A percentile compares a stretch with the other conserved stretches of the same genome.
Conservation (phyloP, 208 protist species). For the Jaenimonas drosophilae region DNA sequence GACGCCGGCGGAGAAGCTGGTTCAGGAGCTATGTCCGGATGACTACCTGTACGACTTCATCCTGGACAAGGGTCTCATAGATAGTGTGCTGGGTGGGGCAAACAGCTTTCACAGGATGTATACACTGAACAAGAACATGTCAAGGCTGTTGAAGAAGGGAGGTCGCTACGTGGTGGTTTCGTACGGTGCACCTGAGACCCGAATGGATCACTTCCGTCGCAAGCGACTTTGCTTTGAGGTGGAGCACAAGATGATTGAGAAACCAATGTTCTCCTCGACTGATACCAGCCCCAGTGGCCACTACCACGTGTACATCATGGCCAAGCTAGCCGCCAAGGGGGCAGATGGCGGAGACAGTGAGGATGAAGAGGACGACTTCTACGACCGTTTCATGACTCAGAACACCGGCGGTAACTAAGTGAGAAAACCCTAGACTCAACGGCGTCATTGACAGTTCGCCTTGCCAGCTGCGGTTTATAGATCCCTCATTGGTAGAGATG, state of each 20-base stretch:
- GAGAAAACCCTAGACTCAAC: too few species aligned
- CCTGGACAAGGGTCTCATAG: conserved; percentile 82
- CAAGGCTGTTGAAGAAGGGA: conserved; percentile 78
- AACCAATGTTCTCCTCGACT: conserved; percentile 77
- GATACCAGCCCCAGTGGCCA: conserved; percentile 62
- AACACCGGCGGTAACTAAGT: conserved; percentile 28
- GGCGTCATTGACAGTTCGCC: too few species aligned
- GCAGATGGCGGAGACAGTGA: conserved; percentile 44
- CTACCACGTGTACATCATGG: conserved; percentile 91
- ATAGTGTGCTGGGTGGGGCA: conserved; percentile 73
- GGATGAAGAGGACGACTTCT: conserved; percentile 89
- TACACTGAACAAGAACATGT: conserved; percentile 83
- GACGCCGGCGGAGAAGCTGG: conserved; percentile 67
- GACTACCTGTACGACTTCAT: conserved; percentile 86
- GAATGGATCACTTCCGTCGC: conserved; percentile 85
- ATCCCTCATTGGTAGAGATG: too few species aligned
- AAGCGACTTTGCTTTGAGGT: conserved; percentile 82
- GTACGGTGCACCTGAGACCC: conserved; percentile 84
- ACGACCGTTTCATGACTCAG: conserved; percentile 89
- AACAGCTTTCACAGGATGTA: conserved; percentile 89
- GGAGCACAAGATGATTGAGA: conserved; percentile 79
- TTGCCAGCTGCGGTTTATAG: too few species aligned
- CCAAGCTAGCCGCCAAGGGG: conserved; percentile 47
- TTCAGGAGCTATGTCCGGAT: conserved; percentile 64
- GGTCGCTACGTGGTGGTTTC: conserved; percentile 77